Evolutionary conservation across 768 basidiomycete genomes (phyloP).

Genomic region (Lactarius indigo): DNA sequence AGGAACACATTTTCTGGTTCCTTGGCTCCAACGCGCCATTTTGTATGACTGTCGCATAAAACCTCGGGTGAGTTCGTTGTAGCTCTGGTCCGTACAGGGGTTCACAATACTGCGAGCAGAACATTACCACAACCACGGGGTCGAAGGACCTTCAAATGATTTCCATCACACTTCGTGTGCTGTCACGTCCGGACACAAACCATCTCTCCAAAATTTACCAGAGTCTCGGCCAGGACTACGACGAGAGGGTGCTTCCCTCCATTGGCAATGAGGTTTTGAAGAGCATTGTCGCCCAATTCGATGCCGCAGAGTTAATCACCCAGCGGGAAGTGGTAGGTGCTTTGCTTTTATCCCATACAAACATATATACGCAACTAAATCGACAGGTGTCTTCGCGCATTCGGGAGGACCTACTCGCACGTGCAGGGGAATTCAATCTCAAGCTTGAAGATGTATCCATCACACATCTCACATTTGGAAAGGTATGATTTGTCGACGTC

Average conservation of each 20-base stretch:
- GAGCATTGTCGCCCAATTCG: slow-evolving; percentile 97
- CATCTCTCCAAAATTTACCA: slow-evolving; percentile 95
- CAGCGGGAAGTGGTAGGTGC: slow-evolving; percentile 90
- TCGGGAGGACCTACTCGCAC: slow-evolving; percentile 84
- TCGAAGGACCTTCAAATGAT: slow-evolving; percentile 99
- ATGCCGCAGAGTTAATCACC: slow-evolving; percentile 94
- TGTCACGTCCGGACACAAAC: slow-evolving; percentile 86
- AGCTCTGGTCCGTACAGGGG: not conserved
- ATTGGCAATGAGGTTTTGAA: slow-evolving; percentile 98
- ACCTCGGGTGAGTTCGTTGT: slow-evolving; percentile 62
- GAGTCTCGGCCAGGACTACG: slow-evolving; percentile 91
- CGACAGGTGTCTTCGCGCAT: slow-evolving; percentile 84
- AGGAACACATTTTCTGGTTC: slow-evolving; percentile 94
- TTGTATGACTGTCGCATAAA: slow-evolving; percentile 97
- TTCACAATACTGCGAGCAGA: slow-evolving; percentile 44
- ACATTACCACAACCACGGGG: slow-evolving; percentile 97
- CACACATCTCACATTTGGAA: slow-evolving; percentile 85
- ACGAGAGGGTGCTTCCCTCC: slow-evolving; percentile 95
- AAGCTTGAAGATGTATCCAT: slow-evolving; percentile 96
- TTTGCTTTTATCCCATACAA: not conserved
- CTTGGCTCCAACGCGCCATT: slow-evolving; percentile 95
- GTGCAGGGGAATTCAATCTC: slow-evolving; percentile 96
- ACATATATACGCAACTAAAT: not conserved
- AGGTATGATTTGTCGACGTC: slow-evolving; percentile 42
- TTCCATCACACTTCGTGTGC: slow-evolving; percentile 90